A percentile compares a stretch with the other conserved stretches of the same genome.
Evolutionary conservation across 441 rosid genomes (phyloP).

Genomic region (Populus hybrid): DNA sequence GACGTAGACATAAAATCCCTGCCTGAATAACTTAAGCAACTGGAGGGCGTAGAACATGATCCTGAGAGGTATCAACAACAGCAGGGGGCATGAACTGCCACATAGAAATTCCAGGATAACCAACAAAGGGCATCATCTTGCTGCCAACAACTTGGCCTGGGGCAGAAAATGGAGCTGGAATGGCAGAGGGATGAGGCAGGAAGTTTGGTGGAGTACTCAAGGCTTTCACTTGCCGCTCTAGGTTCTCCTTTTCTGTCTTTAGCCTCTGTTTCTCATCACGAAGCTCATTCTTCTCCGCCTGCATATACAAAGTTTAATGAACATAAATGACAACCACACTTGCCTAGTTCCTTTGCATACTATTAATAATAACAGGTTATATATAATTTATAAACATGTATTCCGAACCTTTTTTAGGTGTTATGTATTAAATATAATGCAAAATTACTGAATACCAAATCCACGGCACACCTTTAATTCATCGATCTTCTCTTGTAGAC

Average conservation of each 20-base stretch:
- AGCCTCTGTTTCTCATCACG: constrained; percentile 77
- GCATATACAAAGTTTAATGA: constrained; percentile 13
- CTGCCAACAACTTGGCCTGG: constrained; percentile 70
- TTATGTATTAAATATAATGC: neutral
- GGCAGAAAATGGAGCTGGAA: constrained; percentile 68
- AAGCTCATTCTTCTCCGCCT: constrained; percentile 75
- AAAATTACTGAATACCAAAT: neutral
- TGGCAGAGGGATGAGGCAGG: constrained; percentile 53
- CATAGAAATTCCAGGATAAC: constrained; percentile 94
- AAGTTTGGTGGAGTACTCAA: constrained; percentile 51
- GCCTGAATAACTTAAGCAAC: constrained; percentile 55
- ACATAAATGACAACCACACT: neutral
- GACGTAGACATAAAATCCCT: constrained; percentile 15
- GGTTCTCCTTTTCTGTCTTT: constrained; percentile 70
- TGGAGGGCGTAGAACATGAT: constrained; percentile 80
- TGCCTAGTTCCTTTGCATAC: neutral
- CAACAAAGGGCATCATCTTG: constrained; percentile 79
- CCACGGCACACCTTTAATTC: constrained; percentile 55
- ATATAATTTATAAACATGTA: neutral
- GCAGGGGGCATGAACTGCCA: constrained; percentile 99
- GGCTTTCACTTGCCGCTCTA: constrained; percentile 55
- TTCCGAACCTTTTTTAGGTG: neutral
- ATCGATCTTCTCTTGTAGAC: constrained; percentile 51
- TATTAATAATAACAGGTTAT: neutral
- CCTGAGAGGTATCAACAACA: constrained; percentile 85